A percentile compares a stretch with the other conserved stretches of the same genome.
Evolutionary conservation across 2,329 filamentous ascomycete genomes (phyloP).

Genomic region (Cercospora brassicicola): DNA sequence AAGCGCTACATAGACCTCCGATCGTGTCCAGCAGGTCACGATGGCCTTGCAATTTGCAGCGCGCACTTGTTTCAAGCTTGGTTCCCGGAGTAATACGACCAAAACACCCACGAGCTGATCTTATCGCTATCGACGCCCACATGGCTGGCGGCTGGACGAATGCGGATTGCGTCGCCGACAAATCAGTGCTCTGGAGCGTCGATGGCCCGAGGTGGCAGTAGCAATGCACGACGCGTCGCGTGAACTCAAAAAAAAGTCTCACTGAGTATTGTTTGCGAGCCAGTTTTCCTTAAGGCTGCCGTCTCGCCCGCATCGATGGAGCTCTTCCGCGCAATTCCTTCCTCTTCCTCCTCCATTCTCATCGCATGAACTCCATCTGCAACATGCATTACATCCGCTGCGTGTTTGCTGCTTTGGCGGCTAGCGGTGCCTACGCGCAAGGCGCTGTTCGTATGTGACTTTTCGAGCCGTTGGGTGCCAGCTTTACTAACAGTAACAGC

Average conservation of each 20-base stretch:
- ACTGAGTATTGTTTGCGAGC: neutral
- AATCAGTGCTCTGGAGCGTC: constrained; percentile 1
- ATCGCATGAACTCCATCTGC: too few relatives aligned
- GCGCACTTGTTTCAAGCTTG: neutral
- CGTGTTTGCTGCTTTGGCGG: neutral
- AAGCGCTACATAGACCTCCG: neutral
- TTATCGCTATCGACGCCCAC: neutral
- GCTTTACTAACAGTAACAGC: neutral
- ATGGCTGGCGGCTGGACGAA: constrained; percentile 3
- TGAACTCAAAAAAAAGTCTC: constrained; percentile 4
- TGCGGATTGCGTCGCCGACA: neutral
- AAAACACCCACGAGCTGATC: neutral
- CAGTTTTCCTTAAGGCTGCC: neutral
- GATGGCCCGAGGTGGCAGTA: neutral
- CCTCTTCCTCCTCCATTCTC: neutral
- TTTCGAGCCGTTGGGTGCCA: too few relatives aligned
- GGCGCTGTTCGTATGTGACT: neutral
- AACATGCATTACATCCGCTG: neutral
- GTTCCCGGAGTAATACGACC: too few relatives aligned
- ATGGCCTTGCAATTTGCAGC: neutral
- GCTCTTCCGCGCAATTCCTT: neutral
- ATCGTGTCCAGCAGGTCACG: neutral
- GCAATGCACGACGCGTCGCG: constrained; percentile 4
- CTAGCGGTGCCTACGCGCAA: neutral
- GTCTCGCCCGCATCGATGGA: neutral